These are phyloP conservation scores for Pulveroboletus frians DNA, from an alignment of 768 basidiomycete genomes.

Conservation along the genomic window DNA sequence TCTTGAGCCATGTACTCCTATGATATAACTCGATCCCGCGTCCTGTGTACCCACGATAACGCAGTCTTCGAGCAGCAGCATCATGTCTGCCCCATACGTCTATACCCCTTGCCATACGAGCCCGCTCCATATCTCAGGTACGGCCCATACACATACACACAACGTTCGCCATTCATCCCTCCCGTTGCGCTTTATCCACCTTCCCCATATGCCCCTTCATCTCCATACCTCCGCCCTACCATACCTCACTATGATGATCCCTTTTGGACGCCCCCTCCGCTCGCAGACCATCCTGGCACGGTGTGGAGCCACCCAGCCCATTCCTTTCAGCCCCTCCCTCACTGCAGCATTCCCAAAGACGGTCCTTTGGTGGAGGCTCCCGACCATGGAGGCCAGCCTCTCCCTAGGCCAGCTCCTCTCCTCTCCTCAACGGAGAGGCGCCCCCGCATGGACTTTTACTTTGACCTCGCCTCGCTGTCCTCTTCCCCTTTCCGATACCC, in stretches of 20 bases:
- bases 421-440: constrained; percentile 45
- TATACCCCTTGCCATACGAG: constrained; percentile 34
- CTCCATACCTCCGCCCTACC: constrained; percentile 28
- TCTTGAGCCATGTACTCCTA: constrained; percentile 1
- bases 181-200: constrained; percentile 31
- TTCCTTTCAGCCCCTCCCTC: constrained; percentile 18
- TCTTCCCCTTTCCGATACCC: constrained; percentile 41
- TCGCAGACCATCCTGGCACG: constrained; percentile 45
- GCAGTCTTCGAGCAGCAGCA: constrained; percentile 1
- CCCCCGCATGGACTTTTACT: constrained; percentile 43
- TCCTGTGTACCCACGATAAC: not conserved
- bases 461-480: constrained; percentile 49
- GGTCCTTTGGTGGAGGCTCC: constrained; percentile 27
- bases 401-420: constrained; percentile 22
- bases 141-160: constrained; percentile 27
- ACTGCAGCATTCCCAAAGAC: constrained; percentile 13
- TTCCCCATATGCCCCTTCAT: constrained; percentile 32
- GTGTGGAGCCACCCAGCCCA: constrained; percentile 21
- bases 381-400: constrained; percentile 20
- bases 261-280: constrained; percentile 23
- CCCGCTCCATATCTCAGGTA: constrained; percentile 33
- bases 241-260: constrained; percentile 25
- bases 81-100: constrained; percentile 40
- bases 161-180: constrained; percentile 43
- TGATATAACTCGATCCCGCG: constrained; percentile 14